Conservation (phyloP, 805 yeast genomes). For the Vanderwaltozyma yarrowii region DNA sequence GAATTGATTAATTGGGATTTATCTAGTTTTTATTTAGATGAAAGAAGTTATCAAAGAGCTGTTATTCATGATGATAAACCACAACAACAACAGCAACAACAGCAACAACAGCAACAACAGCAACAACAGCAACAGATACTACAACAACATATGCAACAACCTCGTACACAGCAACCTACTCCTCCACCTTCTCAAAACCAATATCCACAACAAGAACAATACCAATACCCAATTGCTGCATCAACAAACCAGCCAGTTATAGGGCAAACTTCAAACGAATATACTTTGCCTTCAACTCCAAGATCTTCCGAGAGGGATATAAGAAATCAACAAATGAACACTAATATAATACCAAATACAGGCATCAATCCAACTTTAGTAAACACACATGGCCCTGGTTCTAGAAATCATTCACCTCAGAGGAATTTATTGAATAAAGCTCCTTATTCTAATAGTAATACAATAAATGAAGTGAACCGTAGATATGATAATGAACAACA, state of each 20-base stretch:
- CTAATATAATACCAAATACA: background rate
- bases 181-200: background rate
- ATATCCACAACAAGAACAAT: background rate
- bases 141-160: background rate
- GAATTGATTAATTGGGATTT: constrained; percentile 43
- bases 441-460: constrained; percentile 18
- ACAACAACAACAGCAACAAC: background rate
- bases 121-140: background rate
- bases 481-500: constrained; percentile 3
- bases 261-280: too few relatives aligned
- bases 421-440: constrained; percentile 12
- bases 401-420: constrained; percentile 2
- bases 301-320: constrained; percentile 2
- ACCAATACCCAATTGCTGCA: background rate
- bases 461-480: constrained; percentile 13
- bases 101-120: background rate
- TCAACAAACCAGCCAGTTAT: background rate
- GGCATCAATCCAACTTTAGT: too few relatives aligned
- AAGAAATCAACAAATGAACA: too few relatives aligned
- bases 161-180: constrained; percentile 1
- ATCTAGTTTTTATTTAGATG: constrained; percentile 31
- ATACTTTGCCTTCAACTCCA: background rate
- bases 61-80: constrained; percentile 8
- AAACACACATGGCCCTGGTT: too few relatives aligned
- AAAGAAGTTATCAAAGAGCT: constrained; percentile 29